Evolutionary conservation across 306 rosid genomes (phyloP).

Genomic region (Fragaria iinumae): DNA sequence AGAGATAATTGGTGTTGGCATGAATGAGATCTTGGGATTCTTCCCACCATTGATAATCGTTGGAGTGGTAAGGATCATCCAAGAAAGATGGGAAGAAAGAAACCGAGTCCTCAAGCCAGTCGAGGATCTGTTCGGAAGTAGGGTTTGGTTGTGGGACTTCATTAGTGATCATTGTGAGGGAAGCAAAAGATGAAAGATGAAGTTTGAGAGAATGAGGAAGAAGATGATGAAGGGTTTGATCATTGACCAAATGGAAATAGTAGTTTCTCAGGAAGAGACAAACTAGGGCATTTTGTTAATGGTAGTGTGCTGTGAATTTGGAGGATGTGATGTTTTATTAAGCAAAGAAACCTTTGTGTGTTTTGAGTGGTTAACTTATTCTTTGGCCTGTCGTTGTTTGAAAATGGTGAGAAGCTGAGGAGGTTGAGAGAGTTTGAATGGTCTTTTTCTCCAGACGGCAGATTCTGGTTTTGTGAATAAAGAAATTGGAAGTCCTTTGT

Average conservation of each 20-base stretch:
- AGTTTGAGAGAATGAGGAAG: neutral
- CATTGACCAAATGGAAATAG: constrained; percentile 54
- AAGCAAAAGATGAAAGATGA: neutral
- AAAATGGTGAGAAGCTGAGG: constrained; percentile 26
- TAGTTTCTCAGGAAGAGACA: constrained; percentile 43
- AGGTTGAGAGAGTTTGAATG: constrained; percentile 21
- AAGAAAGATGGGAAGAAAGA: constrained; percentile 69
- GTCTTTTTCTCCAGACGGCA: constrained; percentile 54
- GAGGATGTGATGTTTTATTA: constrained; percentile 66
- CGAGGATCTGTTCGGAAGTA: constrained; percentile 63
- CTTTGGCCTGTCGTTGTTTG: constrained; percentile 36
- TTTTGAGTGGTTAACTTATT: constrained; percentile 49
- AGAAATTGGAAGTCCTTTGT: constrained; percentile 25
- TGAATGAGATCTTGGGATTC: constrained; percentile 45
- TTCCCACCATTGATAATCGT: constrained; percentile 63
- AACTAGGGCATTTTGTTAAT: constrained; percentile 60
- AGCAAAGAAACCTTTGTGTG: constrained; percentile 44
- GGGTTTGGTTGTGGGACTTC: constrained; percentile 44
- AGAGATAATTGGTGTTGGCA: constrained; percentile 33
- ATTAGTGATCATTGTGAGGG: constrained; percentile 49
- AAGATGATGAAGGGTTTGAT: constrained; percentile 23
- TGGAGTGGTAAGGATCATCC: constrained; percentile 56
- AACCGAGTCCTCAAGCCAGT: constrained; percentile 76
- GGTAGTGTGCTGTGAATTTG: constrained; percentile 72
- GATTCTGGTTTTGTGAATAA: constrained; percentile 24